A percentile compares a stretch with the other conserved stretches of the same genome.
Conservation (phyloP, 345 rosid species). For the Lenwebbia sp. region DNA sequence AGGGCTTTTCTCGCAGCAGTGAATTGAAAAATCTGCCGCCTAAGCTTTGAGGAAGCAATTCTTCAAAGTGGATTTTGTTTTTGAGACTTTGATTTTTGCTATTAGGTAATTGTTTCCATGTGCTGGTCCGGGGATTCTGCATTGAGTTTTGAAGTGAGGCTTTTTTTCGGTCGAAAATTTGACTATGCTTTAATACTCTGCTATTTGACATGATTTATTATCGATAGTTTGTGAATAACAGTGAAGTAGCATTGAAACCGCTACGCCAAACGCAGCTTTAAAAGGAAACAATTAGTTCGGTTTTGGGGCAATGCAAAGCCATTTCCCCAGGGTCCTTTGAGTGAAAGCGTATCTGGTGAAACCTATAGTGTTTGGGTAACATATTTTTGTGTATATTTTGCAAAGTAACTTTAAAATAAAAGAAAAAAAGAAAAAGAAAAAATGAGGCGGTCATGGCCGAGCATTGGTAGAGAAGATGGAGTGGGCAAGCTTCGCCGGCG, state of each 20-base stretch:
- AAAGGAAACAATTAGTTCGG: neutral
- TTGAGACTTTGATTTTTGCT: neutral
- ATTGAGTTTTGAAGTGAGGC: neutral
- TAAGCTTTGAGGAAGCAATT: neutral
- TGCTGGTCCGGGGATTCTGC: neutral
- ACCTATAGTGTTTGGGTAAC: too few species aligned
- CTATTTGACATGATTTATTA: neutral
- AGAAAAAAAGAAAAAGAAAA: too few species aligned
- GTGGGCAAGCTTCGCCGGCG: too few species aligned
- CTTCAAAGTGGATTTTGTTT: neutral
- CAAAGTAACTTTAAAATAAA: too few species aligned
- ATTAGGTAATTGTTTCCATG: neutral
- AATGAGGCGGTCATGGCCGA: too few species aligned
- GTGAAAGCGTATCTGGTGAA: too few species aligned
- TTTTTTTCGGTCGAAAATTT: neutral
- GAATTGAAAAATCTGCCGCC: neutral
- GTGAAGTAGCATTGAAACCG: neutral
- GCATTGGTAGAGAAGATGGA: too few species aligned
- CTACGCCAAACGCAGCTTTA: neutral
- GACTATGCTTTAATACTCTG: neutral
- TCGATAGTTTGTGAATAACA: neutral
- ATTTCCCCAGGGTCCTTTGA: too few species aligned
- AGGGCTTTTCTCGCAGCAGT: constrained; percentile 2
- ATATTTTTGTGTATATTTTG: too few species aligned
- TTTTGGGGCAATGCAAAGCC: too few species aligned